Conservation (phyloP, 73 alveolate genomes). For the Halteria grandinella region DNA sequence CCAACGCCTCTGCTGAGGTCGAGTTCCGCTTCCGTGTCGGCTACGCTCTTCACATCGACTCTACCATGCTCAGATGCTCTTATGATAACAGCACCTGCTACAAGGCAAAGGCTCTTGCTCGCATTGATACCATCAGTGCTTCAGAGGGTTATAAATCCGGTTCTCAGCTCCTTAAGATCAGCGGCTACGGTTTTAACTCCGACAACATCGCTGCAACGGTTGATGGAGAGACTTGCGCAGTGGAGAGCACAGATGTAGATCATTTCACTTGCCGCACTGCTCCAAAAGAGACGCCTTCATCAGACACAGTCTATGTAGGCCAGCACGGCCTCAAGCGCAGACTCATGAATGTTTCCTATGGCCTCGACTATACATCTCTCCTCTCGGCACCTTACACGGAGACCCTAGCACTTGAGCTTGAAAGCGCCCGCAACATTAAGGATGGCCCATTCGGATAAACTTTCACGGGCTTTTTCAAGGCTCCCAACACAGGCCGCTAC, state of each 20-base stretch:
- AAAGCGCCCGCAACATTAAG: background rate
- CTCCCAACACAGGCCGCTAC: constrained; percentile 43
- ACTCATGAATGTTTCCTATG: background rate
- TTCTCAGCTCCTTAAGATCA: background rate
- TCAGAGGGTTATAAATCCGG: constrained; percentile 15
- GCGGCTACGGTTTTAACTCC: constrained; percentile 25
- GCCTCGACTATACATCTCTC: background rate
- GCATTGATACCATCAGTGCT: constrained; percentile 7
- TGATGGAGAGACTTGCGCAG: constrained; percentile 28
- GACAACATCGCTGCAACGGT: constrained; percentile 16
- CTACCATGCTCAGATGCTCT: background rate
- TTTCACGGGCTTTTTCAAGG: constrained; percentile 42
- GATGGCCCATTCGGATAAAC: background rate
- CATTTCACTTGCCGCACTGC: constrained; percentile 27
- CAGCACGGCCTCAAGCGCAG: background rate
- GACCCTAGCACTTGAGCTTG: background rate
- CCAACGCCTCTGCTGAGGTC: constrained; percentile 3
- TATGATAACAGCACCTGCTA: constrained; percentile 19
- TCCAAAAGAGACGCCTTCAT: background rate
- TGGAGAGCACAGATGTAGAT: background rate
- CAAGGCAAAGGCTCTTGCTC: constrained; percentile 30
- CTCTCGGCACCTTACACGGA: constrained; percentile 6
- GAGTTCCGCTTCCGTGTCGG: constrained; percentile 10
- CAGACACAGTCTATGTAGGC: background rate
- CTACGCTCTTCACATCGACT: background rate